Conservation (phyloP, 2,329 filamentous ascomycete species). For the Ascochyta koolunga region DNA sequence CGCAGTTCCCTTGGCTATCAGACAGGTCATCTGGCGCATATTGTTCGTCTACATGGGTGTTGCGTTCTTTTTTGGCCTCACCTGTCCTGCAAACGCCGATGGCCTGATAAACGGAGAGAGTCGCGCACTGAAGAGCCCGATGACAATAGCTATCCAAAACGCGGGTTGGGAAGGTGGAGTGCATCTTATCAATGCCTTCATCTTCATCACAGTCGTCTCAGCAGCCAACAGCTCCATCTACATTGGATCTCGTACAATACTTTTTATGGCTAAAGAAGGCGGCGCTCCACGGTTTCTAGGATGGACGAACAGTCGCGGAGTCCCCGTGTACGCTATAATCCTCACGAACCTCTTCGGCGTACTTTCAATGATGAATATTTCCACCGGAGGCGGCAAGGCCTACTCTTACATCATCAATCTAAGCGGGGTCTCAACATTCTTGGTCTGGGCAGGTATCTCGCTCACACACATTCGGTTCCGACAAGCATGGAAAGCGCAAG, state of each 20-base stretch:
- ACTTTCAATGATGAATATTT: slow-evolving; percentile 77
- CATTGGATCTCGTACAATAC: slow-evolving; percentile 74
- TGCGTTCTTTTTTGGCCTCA: slow-evolving; percentile 62
- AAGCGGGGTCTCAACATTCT: slow-evolving; percentile 71
- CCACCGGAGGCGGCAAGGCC: slow-evolving; percentile 67
- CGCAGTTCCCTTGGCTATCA: slow-evolving; percentile 56
- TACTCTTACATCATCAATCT: slow-evolving; percentile 75
- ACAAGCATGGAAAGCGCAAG: slow-evolving; percentile 59
- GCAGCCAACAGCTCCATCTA: slow-evolving; percentile 73
- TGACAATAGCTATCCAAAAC: slow-evolving; percentile 62
- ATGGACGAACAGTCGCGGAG: slow-evolving; percentile 68
- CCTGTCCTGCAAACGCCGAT: slow-evolving; percentile 70
- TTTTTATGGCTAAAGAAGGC: slow-evolving; percentile 76
- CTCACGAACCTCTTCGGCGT: slow-evolving; percentile 74
- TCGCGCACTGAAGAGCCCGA: slow-evolving; percentile 66
- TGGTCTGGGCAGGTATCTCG: slow-evolving; percentile 74
- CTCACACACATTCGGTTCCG: slow-evolving; percentile 76
- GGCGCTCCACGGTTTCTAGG: slow-evolving; percentile 75
- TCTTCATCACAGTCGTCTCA: slow-evolving; percentile 68
- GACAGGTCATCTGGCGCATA: slow-evolving; percentile 53
- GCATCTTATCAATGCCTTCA: slow-evolving; percentile 73
- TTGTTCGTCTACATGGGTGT: slow-evolving; percentile 53
- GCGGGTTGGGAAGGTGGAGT: slow-evolving; percentile 76
- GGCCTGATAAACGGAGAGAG: slow-evolving; percentile 66
- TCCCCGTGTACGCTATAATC: slow-evolving; percentile 65